Percentiles rank a stretch among this genome's conserved stretches.
Conservation (phyloP, 192 early-diverging fungal genomes). For the Rhizoclosmatium globosum region DNA sequence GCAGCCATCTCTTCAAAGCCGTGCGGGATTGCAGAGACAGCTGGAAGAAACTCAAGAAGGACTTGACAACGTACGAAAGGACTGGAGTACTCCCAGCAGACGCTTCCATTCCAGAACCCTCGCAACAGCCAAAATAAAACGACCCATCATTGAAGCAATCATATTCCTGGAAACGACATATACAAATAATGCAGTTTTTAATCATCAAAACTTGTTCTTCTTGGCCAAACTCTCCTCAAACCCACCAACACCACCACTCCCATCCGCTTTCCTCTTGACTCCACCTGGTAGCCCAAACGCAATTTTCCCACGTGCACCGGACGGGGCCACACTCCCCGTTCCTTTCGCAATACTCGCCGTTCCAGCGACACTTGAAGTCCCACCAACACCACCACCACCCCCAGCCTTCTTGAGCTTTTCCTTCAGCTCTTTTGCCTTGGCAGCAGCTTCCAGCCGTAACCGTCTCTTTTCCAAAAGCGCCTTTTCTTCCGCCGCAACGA, state of each 20-base stretch:
- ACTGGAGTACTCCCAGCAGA: neutral
- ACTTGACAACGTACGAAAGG: neutral
- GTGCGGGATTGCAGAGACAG: conserved; percentile 17
- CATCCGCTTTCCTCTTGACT: conserved; percentile 25
- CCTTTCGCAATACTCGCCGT: neutral
- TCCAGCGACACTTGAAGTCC: neutral
- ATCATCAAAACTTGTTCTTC: conserved; percentile 1
- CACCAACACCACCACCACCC: neutral
- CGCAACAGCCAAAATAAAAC: neutral
- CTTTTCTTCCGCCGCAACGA: conserved; percentile 31
- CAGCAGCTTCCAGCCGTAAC: conserved; percentile 22
- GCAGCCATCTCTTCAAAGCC: neutral
- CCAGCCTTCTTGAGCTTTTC: conserved; percentile 6
- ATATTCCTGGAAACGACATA: no score
- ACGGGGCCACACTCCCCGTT: conserved; percentile 21
- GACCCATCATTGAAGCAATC: no score
- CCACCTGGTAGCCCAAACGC: conserved; percentile 40
- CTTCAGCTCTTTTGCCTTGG: conserved; percentile 23
- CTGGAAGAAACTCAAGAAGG: conserved; percentile 23
- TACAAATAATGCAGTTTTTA: neutral
- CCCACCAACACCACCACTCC: neutral
- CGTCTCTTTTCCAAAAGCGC: conserved; percentile 20
- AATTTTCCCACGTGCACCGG: conserved; percentile 46
- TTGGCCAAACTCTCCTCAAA: conserved; percentile 18
- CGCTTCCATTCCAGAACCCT: neutral